Base-by-base conservation (phyloP, 2,329 filamentous ascomycete species). In the Fusarium pseudocircinatum region DNA sequence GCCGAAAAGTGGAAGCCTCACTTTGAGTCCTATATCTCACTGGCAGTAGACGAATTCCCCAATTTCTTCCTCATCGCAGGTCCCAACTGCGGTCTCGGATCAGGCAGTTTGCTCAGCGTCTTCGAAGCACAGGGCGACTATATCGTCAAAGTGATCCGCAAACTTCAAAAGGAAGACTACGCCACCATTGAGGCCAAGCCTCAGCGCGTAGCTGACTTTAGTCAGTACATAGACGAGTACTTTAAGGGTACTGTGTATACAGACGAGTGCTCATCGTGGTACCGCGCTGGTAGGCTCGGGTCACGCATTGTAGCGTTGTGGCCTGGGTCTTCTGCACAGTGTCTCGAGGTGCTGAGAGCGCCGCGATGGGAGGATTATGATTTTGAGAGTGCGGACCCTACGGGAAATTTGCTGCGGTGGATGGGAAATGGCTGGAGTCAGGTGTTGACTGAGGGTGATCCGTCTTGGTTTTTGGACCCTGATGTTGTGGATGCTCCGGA, bases 51-150 rank as follows among this genome's bases (percentile, higher is more conserved):
- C 9, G 32, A 36, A 26, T 52, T 52, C 32, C 49, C 49, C 9
- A 52, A 52, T 6, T 52, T 52, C n/a, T 52, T 52, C 49, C n/a
- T 52, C n/a, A 36, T 67, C 71, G 6, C 71, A 74, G 2, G 71
- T 4, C 49, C 49, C 16, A 52, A 52, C 4, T 36, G 49, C 12
- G 49, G 49, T 36, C n/a, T 52, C 2, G 49, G 49, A 8, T 52
- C 49, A 8, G 49, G 49, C 6, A 52, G 49, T 5, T 11, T 52
- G 15, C 49, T 52, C 9, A 36, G 49, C 13, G 7, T 52, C 30
- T 52, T 52, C n/a, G 49, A 52, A 20, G 49, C 49, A 20, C 49
- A 52, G 13, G 49, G 49, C 49, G 49, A 52, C n/a, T 52, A 52
- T 12, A 36, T 52, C 30, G n/a, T 52, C 49, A 52, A 52, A 7